A percentile compares a stretch with the other conserved stretches of the same genome.
These are phyloP conservation scores for Cryptococcus sp. DNA, from an alignment of 1,284 basidiomycete species.

Conservation along the genomic window DNA sequence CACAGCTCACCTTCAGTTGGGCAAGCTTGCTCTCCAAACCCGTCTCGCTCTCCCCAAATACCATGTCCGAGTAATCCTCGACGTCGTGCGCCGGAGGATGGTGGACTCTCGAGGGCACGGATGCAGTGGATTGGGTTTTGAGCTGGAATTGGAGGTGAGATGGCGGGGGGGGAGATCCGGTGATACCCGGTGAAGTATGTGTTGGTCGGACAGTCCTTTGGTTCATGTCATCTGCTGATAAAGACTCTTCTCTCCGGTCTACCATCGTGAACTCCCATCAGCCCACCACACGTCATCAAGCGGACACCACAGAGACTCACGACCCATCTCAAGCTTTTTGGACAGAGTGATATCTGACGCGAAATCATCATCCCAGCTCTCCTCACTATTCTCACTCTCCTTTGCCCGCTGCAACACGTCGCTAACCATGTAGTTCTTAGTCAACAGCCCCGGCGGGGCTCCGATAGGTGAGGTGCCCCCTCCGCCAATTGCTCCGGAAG, in stretches of 20 bases:
- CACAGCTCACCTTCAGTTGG: slow-evolving; percentile 64
- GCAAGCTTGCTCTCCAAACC: slow-evolving; percentile 70
- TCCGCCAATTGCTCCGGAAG: no score
- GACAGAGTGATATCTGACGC: slow-evolving; percentile 69
- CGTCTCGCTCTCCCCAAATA: slow-evolving; percentile 62
- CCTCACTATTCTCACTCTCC: slow-evolving; percentile 29
- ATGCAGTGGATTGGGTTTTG: neutral
- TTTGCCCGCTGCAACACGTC: slow-evolving; percentile 53
- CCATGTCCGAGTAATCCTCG: slow-evolving; percentile 87
- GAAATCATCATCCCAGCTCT: slow-evolving; percentile 90
- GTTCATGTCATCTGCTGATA: slow-evolving; percentile 26
- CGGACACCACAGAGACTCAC: neutral
- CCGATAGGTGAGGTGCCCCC: neutral
- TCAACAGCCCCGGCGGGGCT: slow-evolving; percentile 24
- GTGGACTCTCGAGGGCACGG: neutral
- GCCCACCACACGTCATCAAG: neutral
- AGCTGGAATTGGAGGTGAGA: neutral
- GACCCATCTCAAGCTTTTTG: slow-evolving; percentile 21
- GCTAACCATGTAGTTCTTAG: slow-evolving; percentile 63
- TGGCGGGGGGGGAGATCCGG: neutral
- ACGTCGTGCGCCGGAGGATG: slow-evolving; percentile 4
- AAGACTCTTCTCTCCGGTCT: slow-evolving; percentile 19
- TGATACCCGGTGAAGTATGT: neutral
- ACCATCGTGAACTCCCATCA: neutral
- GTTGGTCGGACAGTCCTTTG: slow-evolving; percentile 37